A percentile compares a stretch with the other conserved stretches of the same genome.
These are phyloP conservation scores for Quercus suber DNA, from an alignment of 306 rosid genomes.

Conservation along the genomic window DNA sequence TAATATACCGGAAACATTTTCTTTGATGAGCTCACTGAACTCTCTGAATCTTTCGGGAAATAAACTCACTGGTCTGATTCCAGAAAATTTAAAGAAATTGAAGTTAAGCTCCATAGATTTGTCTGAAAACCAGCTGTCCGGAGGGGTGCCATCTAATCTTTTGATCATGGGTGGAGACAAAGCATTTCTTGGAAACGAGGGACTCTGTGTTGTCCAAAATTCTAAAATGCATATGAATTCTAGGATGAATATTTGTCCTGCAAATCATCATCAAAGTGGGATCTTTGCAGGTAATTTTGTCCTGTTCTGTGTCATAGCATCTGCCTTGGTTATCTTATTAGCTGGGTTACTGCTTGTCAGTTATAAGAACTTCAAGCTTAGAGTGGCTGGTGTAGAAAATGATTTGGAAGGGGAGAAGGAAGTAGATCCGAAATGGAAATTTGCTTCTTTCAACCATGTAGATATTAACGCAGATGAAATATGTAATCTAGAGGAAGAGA, in stretches of 20 bases:
- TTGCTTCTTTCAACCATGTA: constrained; percentile 69
- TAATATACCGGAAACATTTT: constrained; percentile 59
- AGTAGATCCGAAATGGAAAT: constrained; percentile 59
- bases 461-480: constrained; percentile 76
- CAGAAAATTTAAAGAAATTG: constrained; percentile 56
- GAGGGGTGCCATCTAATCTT: constrained; percentile 65
- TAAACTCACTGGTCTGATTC: constrained; percentile 66
- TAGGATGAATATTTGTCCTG: constrained; percentile 45
- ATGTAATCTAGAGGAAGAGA: constrained; percentile 61
- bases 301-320: constrained; percentile 45
- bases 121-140: constrained; percentile 66
- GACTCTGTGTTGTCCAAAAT: constrained; percentile 63
- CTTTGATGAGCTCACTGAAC: constrained; percentile 71
- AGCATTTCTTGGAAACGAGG: constrained; percentile 68
- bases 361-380: constrained; percentile 44
- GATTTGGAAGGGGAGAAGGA: constrained; percentile 35
- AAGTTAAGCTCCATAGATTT: constrained; percentile 82
- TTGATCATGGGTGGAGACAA: constrained; percentile 65
- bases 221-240: constrained; percentile 33
- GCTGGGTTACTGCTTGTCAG: constrained; percentile 49
- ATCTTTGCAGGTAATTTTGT: constrained; percentile 38
- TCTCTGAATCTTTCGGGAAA: constrained; percentile 73
- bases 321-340: constrained; percentile 40
- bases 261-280: constrained; percentile 27
- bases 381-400: constrained; percentile 23